Evolutionary conservation across 2,329 filamentous ascomycete genomes (phyloP).

Genomic region (Sporothrix pallida): DNA sequence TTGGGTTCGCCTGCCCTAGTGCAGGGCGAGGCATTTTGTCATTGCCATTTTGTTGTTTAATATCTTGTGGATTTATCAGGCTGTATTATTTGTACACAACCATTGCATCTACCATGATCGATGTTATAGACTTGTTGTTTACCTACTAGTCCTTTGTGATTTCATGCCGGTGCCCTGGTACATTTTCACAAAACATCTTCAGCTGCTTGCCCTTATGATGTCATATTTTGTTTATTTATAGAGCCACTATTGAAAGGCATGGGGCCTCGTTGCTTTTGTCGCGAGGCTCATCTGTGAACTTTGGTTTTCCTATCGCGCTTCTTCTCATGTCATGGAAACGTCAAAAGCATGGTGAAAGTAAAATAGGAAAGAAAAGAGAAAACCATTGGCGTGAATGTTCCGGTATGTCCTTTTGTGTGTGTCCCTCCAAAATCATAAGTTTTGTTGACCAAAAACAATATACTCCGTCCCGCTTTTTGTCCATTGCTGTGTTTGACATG

Average conservation of each 20-base stretch:
- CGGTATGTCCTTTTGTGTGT: not conserved
- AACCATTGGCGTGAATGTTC: not conserved
- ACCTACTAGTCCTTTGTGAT: not conserved
- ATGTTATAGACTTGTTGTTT: conserved; percentile 4
- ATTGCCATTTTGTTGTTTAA: conserved; percentile 1
- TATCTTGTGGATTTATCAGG: conserved; percentile 11
- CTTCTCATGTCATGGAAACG: not conserved
- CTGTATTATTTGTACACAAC: conserved; percentile 5
- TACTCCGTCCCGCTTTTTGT: conserved; percentile 6
- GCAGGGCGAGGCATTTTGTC: not conserved
- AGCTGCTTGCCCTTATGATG: not conserved
- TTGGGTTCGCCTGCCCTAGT: conserved; percentile 5
- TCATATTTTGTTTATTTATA: not conserved
- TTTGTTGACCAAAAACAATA: not conserved
- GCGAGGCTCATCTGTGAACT: not conserved
- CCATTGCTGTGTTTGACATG: not conserved
- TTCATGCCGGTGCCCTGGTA: not conserved
- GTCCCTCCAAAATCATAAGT: not conserved
- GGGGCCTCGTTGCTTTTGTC: not conserved
- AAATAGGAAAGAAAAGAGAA: not conserved
- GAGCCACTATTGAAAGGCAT: not conserved
- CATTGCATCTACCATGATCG: not conserved
- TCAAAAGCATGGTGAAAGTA: not conserved
- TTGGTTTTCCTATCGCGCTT: not conserved
- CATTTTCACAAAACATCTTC: not conserved